Base-by-base conservation (phyloP, 176 grass and related monocot genomes). In the Pharus latifolius region DNA sequence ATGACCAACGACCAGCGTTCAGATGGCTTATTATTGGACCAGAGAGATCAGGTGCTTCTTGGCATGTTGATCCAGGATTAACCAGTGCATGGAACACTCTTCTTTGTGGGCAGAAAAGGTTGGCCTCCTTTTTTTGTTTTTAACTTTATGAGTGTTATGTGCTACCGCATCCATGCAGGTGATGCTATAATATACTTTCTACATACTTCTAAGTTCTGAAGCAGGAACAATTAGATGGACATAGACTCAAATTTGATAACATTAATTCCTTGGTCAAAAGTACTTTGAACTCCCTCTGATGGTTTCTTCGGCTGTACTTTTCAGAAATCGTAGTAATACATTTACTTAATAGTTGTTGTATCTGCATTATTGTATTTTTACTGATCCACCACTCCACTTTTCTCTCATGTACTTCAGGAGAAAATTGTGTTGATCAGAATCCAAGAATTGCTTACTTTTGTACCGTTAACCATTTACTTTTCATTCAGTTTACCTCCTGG, bases 1-100 rank as follows among this genome's bases (percentile, higher is more conserved):
- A 85, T 78, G 87, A 91, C 4, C 87, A 98, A 67, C 75, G 90
- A 5, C 95, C 95, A 61, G 70, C 89, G 58, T 98, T 83, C 78
- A 93, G 89, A 93, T 98, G 95, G 95, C 33, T 98, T 35, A 98
- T 98, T 75, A 81, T 98, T 70, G 95, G 95, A 37, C 95, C 95
- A 63, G 87, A 93, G 65, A 88, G 94, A 77, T 98, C 95, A 8
- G 95, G 95, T 82, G 95, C 95, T 52, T 98, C 95, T 66, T 98
- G 95, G 95, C 95, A 98, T 88, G 87, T 98, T 71, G 95, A 98
- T 83, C 95, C 95, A 67, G 89, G 90, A 41, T 60, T 98, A 26
- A 98, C 95, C 19, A 93, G 81, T 54, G 95, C 95, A 24, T 98
- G 95, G 95, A 98, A 98, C 45, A 98, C 95, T 74, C 95, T 98